phyloP scores from a whole-genome alignment of 352 stramenopile genomes.

The Nothophytophthora sp. region DNA sequence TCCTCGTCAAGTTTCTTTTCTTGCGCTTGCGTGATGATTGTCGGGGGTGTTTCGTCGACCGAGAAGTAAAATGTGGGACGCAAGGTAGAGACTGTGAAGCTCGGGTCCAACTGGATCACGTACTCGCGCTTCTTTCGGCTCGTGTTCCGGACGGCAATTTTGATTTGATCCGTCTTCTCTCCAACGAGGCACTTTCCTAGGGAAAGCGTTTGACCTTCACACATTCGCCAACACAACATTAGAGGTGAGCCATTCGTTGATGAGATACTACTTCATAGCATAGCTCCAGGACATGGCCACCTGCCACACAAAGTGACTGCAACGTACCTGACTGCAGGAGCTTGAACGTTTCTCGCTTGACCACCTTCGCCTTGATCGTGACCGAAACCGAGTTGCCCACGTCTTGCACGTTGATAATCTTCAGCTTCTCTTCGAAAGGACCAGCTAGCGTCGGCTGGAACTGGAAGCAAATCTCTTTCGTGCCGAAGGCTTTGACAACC shows the following conservation, averaged over 20 bases:
- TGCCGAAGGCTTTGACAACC: slow-evolving; percentile 87
- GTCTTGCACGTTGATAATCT: slow-evolving; percentile 91
- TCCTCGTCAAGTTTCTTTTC: slow-evolving; percentile 91
- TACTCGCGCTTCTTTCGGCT: slow-evolving; percentile 90
- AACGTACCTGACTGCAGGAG: slow-evolving; percentile 81
- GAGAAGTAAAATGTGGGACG: slow-evolving; percentile 84
- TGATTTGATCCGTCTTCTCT: slow-evolving; percentile 84
- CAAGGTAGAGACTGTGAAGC: slow-evolving; percentile 63
- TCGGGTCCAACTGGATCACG: slow-evolving; percentile 81
- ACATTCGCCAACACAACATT: slow-evolving; percentile 4
- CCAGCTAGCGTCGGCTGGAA: slow-evolving; percentile 86
- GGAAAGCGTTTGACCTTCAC: slow-evolving; percentile 74
- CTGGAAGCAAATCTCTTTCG: slow-evolving; percentile 89
- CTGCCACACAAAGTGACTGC: background rate
- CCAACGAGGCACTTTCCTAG: slow-evolving; percentile 86
- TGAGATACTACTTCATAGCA: no score
- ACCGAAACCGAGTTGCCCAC: slow-evolving; percentile 85
- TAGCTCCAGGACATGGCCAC: no score
- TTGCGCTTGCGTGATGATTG: slow-evolving; percentile 87
- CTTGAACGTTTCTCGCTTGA: slow-evolving; percentile 91
- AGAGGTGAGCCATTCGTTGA: background rate
- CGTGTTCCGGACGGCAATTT: slow-evolving; percentile 86
- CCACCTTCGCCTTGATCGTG: slow-evolving; percentile 90
- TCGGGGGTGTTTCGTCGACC: slow-evolving; percentile 78
- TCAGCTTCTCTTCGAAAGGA: slow-evolving; percentile 89